Evolutionary conservation across 1,284 basidiomycete genomes (phyloP).

Genomic region (Ganoderma lucidum): DNA sequence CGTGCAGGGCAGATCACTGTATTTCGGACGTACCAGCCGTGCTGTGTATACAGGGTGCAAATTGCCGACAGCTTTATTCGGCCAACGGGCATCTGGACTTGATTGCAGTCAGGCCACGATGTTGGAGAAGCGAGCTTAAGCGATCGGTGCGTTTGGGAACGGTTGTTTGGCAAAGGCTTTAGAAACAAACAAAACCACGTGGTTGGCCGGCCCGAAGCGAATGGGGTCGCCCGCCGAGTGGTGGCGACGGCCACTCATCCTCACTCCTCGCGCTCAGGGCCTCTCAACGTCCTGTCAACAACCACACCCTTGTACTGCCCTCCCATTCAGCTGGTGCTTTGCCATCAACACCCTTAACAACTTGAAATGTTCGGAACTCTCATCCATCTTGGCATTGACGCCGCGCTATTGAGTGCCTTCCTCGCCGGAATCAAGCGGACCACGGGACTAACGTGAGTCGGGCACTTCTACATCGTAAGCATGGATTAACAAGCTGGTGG

Average conservation of each 20-base stretch:
- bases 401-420: constrained; percentile 77
- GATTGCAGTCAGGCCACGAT: too few species aligned
- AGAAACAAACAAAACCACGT: constrained; percentile 39
- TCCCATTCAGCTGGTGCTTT: constrained; percentile 46
- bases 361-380: constrained; percentile 66
- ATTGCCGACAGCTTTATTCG: neutral
- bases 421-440: constrained; percentile 83
- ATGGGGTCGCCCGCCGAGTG: constrained; percentile 14
- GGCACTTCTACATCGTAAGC: neutral
- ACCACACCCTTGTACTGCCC: neutral
- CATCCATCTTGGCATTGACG: constrained; percentile 81
- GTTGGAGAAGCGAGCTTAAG: too few species aligned
- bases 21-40: neutral
- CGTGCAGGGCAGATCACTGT: too few species aligned
- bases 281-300: neutral
- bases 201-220: constrained; percentile 14
- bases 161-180: constrained; percentile 39
- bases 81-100: neutral
- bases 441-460: constrained; percentile 79
- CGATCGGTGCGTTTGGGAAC: neutral
- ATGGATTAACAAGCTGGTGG: neutral
- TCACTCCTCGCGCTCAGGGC: too few species aligned
- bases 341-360: constrained; percentile 79
- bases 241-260: constrained; percentile 12
- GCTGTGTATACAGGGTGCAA: neutral